These are phyloP conservation scores for Bothriochloa decipiens DNA, from an alignment of 176 grass and related monocot genomes.

Conservation along the genomic window DNA sequence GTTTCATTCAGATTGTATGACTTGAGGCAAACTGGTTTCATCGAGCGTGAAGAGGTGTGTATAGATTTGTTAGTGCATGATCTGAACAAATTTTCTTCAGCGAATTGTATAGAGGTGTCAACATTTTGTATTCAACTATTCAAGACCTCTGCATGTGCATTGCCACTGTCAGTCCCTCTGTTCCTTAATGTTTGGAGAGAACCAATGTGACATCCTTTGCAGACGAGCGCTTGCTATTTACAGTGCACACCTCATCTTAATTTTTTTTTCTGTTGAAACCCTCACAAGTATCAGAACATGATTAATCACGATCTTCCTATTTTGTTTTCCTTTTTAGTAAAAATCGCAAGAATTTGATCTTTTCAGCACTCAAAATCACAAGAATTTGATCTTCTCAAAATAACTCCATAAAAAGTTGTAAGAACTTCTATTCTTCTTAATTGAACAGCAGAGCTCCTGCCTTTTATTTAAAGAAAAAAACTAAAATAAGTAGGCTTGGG, in stretches of 20 bases:
- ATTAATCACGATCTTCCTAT: background rate
- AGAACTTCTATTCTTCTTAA: no score
- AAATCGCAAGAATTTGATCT: background rate
- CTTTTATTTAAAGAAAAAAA: no score
- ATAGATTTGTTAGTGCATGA: background rate
- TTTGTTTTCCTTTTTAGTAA: background rate
- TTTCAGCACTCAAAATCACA: no score
- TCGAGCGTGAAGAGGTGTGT: conserved; percentile 66
- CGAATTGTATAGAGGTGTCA: background rate
- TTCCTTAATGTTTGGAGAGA: background rate
- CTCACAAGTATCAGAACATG: background rate
- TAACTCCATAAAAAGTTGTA: background rate
- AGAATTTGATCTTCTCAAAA: background rate
- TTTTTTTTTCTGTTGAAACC: background rate
- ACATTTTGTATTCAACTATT: conserved; percentile 23
- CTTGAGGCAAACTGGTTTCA: conserved; percentile 72
- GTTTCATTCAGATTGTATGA: conserved; percentile 79
- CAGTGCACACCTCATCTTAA: background rate
- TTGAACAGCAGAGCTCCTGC: no score
- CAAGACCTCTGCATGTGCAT: background rate
- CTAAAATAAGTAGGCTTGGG: background rate
- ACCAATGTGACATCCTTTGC: background rate
- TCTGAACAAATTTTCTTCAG: background rate
- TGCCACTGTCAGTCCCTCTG: background rate
- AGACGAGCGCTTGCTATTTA: no score